phyloP scores from a whole-genome alignment of 73 alveolate species.

The Paramecium tetraurelia region DNA sequence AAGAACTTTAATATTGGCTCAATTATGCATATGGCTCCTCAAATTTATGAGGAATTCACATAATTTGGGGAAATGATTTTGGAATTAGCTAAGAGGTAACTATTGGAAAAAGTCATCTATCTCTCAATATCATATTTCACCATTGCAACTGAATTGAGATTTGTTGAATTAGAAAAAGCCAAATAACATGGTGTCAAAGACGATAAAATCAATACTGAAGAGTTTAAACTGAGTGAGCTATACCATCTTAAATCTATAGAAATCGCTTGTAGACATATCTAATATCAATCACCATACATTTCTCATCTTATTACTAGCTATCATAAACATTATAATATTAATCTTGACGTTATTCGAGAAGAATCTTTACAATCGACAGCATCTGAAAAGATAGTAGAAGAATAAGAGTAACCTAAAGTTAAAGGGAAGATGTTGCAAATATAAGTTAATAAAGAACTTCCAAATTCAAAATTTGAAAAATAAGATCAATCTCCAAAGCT shows the following conservation, averaged over 20 bases:
- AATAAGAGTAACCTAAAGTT: not conserved
- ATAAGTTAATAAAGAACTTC: not conserved
- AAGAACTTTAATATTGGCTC: slow-evolving; percentile 59
- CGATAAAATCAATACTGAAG: slow-evolving; percentile 46
- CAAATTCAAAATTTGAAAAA: not conserved
- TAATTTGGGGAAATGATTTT: slow-evolving; percentile 52
- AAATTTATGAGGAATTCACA: slow-evolving; percentile 32
- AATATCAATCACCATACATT: slow-evolving; percentile 42
- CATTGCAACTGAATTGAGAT: slow-evolving; percentile 62
- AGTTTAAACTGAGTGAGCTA: slow-evolving; percentile 49
- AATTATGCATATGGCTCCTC: slow-evolving; percentile 61
- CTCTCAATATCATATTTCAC: slow-evolving; percentile 56
- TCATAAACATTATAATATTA: slow-evolving; percentile 56
- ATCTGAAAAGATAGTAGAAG: slow-evolving; percentile 6
- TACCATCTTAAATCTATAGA: slow-evolving; percentile 58
- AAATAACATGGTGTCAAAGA: slow-evolving; percentile 7
- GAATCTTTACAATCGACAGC: not conserved
- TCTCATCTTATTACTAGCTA: slow-evolving; percentile 52
- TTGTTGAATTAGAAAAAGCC: slow-evolving; percentile 53
- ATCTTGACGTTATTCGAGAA: slow-evolving; percentile 44
- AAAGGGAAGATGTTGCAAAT: not conserved
- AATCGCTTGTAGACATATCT: slow-evolving; percentile 50
- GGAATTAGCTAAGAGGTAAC: slow-evolving; percentile 44
- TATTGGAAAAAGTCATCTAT: slow-evolving; percentile 57
- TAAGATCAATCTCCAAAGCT: slow-evolving; percentile 32